phyloP scores from a whole-genome alignment of 1,139 yeast species.

The Nakaseomyces sp. region DNA sequence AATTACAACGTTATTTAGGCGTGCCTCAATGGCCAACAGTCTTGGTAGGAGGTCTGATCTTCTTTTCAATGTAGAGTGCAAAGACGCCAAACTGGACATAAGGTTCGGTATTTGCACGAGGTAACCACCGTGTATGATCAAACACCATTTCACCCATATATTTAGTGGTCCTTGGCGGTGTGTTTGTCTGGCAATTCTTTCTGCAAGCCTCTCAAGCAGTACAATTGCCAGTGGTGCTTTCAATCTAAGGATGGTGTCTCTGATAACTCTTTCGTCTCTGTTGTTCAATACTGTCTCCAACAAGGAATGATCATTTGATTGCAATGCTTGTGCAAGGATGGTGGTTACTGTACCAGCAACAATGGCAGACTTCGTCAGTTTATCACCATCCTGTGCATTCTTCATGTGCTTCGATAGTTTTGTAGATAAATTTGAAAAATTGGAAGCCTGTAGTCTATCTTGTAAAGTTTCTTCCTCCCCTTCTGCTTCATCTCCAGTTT shows the following conservation, averaged over 20 bases:
- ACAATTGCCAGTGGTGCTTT: slow-evolving; percentile 67
- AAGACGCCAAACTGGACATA: slow-evolving; percentile 56
- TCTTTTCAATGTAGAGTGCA: slow-evolving; percentile 67
- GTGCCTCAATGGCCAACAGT: slow-evolving; percentile 73
- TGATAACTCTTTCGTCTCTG: slow-evolving; percentile 65
- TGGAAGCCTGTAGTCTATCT: slow-evolving; percentile 39
- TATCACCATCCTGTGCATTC: slow-evolving; percentile 20
- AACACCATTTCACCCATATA: slow-evolving; percentile 88
- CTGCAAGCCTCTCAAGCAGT: slow-evolving; percentile 75
- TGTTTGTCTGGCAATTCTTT: slow-evolving; percentile 63
- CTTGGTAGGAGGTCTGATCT: slow-evolving; percentile 73
- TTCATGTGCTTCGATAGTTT: slow-evolving; percentile 13
- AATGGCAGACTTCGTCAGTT: slow-evolving; percentile 1
- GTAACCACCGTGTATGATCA: slow-evolving; percentile 84
- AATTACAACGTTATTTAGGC: slow-evolving; percentile 38
- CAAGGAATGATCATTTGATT: slow-evolving; percentile 60
- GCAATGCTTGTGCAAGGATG: slow-evolving; percentile 60
- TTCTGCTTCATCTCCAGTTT: slow-evolving; percentile 27
- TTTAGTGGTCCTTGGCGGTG: slow-evolving; percentile 61
- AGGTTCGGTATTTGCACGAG: slow-evolving; percentile 60
- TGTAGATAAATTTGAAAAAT: slow-evolving; percentile 10
- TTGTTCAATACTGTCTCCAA: slow-evolving; percentile 74
- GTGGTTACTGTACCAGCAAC: slow-evolving; percentile 51
- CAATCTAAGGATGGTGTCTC: slow-evolving; percentile 59
- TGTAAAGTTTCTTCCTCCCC: slow-evolving; percentile 45